A percentile compares a stretch with the other conserved stretches of the same genome.
Conservation (phyloP, 139 green algal species). For the Chlamydomonas schloesseri region DNA sequence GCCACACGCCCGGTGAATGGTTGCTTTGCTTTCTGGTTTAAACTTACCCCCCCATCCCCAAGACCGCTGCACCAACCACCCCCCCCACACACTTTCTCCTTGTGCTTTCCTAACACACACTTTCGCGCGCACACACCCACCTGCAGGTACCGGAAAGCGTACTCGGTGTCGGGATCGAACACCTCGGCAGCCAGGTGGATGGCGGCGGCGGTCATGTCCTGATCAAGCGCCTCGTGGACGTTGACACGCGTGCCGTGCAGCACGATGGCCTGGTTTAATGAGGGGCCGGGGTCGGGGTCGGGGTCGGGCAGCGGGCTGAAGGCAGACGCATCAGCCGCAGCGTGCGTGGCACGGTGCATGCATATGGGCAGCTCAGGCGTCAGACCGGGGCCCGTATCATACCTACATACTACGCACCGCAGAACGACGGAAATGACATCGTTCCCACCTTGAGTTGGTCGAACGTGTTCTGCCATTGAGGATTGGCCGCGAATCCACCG, state of each 20-base stretch:
- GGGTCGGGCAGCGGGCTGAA: too few relatives aligned
- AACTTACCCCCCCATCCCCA: too few relatives aligned
- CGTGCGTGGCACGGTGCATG: too few relatives aligned
- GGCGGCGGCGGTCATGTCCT: slow-evolving; percentile 20
- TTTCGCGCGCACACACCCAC: slow-evolving; percentile 37
- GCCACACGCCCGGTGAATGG: too few relatives aligned
- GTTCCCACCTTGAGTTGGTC: slow-evolving; percentile 37
- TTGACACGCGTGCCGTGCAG: slow-evolving; percentile 5
- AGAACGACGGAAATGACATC: too few relatives aligned
- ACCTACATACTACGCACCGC: too few relatives aligned
- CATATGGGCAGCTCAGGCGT: too few relatives aligned
- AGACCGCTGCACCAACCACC: too few relatives aligned
- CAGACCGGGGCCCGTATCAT: too few relatives aligned
- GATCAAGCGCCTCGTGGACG: slow-evolving; percentile 15
- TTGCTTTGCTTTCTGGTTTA: too few relatives aligned
- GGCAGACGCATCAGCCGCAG: too few relatives aligned
- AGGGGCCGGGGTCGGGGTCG: too few relatives aligned
- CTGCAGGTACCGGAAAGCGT: slow-evolving; percentile 81
- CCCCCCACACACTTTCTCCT: background rate
- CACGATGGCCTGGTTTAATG: slow-evolving; percentile 34
- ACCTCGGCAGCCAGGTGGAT: slow-evolving; percentile 76
- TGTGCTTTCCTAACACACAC: background rate
- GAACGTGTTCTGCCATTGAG: slow-evolving; percentile 31
- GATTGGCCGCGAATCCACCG: background rate
- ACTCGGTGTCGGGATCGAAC: slow-evolving; percentile 81